A percentile compares a stretch with the other conserved stretches of the same genome.
These are phyloP conservation scores for Geotrichum macrosporum DNA, from an alignment of 1,139 yeast species.

Conservation along the genomic window DNA sequence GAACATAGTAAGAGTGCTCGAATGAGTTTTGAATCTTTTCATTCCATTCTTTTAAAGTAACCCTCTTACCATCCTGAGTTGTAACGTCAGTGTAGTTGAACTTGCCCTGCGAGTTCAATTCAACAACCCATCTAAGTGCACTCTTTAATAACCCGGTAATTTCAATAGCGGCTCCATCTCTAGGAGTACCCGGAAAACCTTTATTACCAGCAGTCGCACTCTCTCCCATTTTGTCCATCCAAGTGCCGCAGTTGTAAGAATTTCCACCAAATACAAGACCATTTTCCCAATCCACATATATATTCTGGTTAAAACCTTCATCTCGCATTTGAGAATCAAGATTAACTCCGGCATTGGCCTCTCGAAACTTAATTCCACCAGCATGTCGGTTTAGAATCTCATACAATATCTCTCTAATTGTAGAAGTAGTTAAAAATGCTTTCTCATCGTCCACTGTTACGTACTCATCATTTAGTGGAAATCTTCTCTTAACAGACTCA, in stretches of 20 bases:
- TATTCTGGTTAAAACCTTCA: conserved; percentile 83
- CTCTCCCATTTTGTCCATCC: conserved; percentile 99
- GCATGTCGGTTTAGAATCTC: conserved; percentile 88
- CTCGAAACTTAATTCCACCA: conserved; percentile 77
- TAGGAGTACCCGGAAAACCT: conserved; percentile 94
- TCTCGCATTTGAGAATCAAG: conserved; percentile 90
- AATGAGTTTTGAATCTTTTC: conserved; percentile 61
- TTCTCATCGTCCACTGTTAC: conserved; percentile 61
- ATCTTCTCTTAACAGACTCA: conserved; percentile 72
- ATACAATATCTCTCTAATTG: conserved; percentile 70
- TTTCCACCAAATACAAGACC: conserved; percentile 91
- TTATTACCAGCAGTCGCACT: conserved; percentile 74
- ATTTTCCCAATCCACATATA: conserved; percentile 79
- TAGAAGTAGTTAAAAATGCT: conserved; percentile 69
- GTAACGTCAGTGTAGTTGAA: conserved; percentile 46
- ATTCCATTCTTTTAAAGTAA: conserved; percentile 67
- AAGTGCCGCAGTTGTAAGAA: conserved; percentile 91
- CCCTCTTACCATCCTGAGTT: conserved; percentile 52
- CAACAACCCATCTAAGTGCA: conserved; percentile 70
- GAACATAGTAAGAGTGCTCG: conserved; percentile 74
- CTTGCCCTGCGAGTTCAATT: conserved; percentile 49
- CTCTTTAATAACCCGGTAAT: conserved; percentile 85
- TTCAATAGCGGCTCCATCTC: conserved; percentile 96
- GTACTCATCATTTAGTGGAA: conserved; percentile 84
- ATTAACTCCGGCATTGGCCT: conserved; percentile 89